These are phyloP conservation scores for Mycena belliarum DNA, from an alignment of 768 basidiomycete species.

Conservation along the genomic window DNA sequence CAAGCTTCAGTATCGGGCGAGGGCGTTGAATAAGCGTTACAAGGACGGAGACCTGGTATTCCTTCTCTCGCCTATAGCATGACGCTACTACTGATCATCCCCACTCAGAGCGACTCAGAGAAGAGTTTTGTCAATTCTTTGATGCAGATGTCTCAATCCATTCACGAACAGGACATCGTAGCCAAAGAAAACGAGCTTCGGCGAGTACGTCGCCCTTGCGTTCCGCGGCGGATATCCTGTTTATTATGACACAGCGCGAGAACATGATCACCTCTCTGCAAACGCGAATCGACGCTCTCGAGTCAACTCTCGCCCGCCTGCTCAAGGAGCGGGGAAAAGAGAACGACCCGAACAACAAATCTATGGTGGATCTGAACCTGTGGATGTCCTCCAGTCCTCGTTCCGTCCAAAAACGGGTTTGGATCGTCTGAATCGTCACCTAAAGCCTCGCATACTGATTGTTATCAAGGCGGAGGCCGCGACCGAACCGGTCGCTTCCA, in stretches of 20 bases:
- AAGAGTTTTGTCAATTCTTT: conserved; percentile 49
- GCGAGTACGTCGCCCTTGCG: conserved; percentile 36
- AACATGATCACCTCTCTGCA: conserved; percentile 45
- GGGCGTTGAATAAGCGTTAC: conserved; percentile 41
- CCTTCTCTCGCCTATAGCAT: not conserved
- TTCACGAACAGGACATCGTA: conserved; percentile 55
- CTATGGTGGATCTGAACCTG: conserved; percentile 41
- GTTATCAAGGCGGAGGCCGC: not conserved
- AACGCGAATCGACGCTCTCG: conserved; percentile 45
- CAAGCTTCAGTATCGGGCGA: conserved; percentile 27
- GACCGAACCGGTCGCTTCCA: not conserved
- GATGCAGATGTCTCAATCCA: conserved; percentile 42
- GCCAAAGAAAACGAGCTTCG: conserved; percentile 59
- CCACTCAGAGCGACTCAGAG: conserved; percentile 48
- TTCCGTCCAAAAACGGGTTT: conserved; percentile 16
- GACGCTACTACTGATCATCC: not conserved
- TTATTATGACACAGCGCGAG: conserved; percentile 42
- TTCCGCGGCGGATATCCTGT: conserved; percentile 1
- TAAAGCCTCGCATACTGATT: not conserved
- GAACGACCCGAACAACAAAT: conserved; percentile 26
- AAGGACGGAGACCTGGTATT: conserved; percentile 48
- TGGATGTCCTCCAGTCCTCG: conserved; percentile 41
- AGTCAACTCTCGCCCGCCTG: conserved; percentile 46
- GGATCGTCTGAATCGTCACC: not conserved
- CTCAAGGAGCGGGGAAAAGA: conserved; percentile 39